Evolutionary conservation across 345 rosid species (phyloP), one percentile per base, ranked within the genome.

Genomic region (Linum trigynum): DNA sequence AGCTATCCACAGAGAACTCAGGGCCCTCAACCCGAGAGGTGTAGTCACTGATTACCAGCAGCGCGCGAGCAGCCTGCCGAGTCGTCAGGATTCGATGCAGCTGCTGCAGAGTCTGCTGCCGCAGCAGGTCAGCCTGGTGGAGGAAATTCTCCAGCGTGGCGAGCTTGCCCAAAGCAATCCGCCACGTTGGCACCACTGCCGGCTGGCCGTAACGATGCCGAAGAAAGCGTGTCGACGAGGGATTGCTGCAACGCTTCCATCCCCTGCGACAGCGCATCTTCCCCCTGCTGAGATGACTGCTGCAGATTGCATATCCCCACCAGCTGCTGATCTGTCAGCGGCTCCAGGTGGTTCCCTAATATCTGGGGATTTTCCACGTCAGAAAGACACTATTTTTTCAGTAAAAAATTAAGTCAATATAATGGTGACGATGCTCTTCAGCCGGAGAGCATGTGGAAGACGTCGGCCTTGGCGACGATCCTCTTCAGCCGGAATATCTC

Each of bases 211-310:
- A 90, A 72, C 41, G 83, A 79, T 51, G 86, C 65, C 7, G 94
- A 80, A 14, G 97, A 83, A 64, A 92, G 86, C 1, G 88, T 86
- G 67, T 92, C 98, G 0, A 83, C 86, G 5, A 92, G 90, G 1
- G 97, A 80, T 71, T 92, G 98, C 68, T 92, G 98, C 74, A 92
- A 55, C 42, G 96, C 98, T 74, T 92, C 98, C 94, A 92, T 87
- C 67, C 98, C 98, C 67, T 92, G 97, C 51, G 97, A 92, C 60
- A 92, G 78, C 61, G 97, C 98, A 80, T 92, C 97, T 72, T 92
- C 98, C 10, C 94, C 96, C 78, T 92, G 98, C 58, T 86, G 96
- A n/a, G 98, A 90, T 14, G 98, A 90, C 64, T 86, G 96, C 74
- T 86, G 98, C 65, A 92, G 89, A 70, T 92, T 92, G 73, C 97